A percentile compares a stretch with the other conserved stretches of the same genome.
These are phyloP conservation scores for Dalbergia cochinchinensis DNA, from an alignment of 306 rosid species.

Conservation along the genomic window DNA sequence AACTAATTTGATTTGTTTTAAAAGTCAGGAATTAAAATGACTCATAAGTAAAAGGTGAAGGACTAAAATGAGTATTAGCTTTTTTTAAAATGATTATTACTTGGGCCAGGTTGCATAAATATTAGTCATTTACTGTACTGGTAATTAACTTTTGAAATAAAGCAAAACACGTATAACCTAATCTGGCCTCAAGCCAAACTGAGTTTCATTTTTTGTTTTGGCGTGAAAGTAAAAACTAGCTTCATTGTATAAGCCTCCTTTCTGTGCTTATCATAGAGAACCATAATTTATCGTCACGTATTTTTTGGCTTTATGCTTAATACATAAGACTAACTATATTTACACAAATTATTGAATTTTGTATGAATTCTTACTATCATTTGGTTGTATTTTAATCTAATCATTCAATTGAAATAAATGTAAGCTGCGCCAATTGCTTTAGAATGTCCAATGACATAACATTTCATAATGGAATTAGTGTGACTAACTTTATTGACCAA, in stretches of 20 bases:
- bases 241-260: neutral
- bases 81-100: no score
- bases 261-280: neutral
- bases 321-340: neutral
- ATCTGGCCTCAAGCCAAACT: neutral
- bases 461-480: slow-evolving; percentile 3
- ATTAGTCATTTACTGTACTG: no score
- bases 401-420: neutral
- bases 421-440: neutral
- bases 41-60: no score
- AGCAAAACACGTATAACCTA: neutral
- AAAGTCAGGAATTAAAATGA: no score
- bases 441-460: neutral
- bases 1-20: no score
- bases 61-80: no score
- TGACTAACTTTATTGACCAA: slow-evolving; percentile 25
- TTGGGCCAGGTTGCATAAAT: no score
- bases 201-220: neutral
- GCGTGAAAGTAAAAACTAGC: no score
- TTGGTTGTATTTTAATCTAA: slow-evolving; percentile 3
- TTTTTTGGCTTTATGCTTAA: neutral
- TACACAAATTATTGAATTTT: neutral
- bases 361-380: neutral
- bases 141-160: no score
- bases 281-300: neutral